These are phyloP conservation scores for Nicotiana attenuata DNA, from an alignment of 257 asterid species.

Conservation along the genomic window DNA sequence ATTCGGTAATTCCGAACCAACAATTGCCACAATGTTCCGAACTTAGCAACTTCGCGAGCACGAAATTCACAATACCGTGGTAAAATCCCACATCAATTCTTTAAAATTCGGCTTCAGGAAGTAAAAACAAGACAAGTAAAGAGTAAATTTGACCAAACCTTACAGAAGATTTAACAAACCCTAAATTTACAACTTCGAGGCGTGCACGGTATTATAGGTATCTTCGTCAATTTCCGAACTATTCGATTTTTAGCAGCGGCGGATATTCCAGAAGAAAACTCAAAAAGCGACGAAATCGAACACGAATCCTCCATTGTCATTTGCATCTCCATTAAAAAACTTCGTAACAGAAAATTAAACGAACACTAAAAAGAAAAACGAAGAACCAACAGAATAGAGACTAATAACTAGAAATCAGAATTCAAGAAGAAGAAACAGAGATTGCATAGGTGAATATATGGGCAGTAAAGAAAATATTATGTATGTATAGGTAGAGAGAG, in stretches of 20 bases:
- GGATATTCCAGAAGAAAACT: conserved; percentile 40
- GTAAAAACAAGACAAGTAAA: conserved; percentile 5
- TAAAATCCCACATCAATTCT: conserved; percentile 14
- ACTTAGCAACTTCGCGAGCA: not conserved
- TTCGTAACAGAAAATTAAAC: not conserved
- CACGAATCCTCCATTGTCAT: conserved; percentile 48
- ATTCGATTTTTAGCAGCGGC: conserved; percentile 60
- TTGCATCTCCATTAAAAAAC: conserved; percentile 30
- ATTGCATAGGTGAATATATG: not conserved
- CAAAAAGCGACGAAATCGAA: conserved; percentile 25
- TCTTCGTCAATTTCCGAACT: conserved; percentile 37
- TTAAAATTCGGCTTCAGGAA: conserved; percentile 12
- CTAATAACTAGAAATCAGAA: not conserved
- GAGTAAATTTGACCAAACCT: conserved; percentile 14
- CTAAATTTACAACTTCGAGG: conserved; percentile 72
- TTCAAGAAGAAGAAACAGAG: not conserved
- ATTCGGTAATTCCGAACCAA: not conserved
- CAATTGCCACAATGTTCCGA: not conserved
- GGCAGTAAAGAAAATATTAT: not conserved
- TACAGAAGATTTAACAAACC: conserved; percentile 36
- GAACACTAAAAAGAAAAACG: not conserved
- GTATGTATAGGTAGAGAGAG: conserved; percentile 25
- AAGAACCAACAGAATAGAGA: not conserved
- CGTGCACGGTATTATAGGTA: conserved; percentile 43
- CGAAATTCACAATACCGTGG: not conserved